Conservation (phyloP, 495 filamentous ascomycete species). For the Umbilicaria muhlenbergii region DNA sequence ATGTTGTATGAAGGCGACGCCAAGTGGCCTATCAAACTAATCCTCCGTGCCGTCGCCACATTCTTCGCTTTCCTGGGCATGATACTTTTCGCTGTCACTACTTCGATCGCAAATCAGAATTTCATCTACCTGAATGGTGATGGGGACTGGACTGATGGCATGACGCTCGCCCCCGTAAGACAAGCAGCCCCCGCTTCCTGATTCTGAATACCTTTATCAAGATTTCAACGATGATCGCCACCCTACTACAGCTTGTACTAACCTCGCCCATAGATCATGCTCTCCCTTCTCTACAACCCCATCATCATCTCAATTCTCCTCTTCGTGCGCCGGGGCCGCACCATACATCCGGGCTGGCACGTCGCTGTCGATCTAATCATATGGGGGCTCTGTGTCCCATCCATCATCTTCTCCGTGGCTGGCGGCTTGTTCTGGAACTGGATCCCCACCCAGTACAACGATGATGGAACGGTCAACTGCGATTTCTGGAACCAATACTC, state of each 20-base stretch:
- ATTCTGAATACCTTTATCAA: background rate
- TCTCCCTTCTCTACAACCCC: constrained; percentile 13
- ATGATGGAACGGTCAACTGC: constrained; percentile 6
- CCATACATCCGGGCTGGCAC: constrained; percentile 11
- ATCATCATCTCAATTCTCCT: constrained; percentile 8
- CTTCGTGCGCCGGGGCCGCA: constrained; percentile 5
- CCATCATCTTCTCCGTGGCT: constrained; percentile 12
- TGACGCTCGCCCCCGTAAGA: constrained; percentile 13
- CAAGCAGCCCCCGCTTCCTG: background rate
- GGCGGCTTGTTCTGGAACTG: constrained; percentile 15
- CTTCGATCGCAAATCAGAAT: constrained; percentile 3
- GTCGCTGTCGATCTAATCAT: constrained; percentile 11
- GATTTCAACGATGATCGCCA: background rate
- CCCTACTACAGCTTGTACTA: too few species aligned
- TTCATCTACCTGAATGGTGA: constrained; percentile 1
- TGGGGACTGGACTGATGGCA: constrained; percentile 13
- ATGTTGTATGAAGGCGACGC: constrained; percentile 7
- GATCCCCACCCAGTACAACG: constrained; percentile 8
- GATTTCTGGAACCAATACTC: constrained; percentile 8
- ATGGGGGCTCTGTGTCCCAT: constrained; percentile 12
- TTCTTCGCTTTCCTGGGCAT: constrained; percentile 13
- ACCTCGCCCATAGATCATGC: constrained; percentile 6
- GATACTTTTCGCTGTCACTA: constrained; percentile 11
- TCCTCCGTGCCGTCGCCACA: constrained; percentile 8
- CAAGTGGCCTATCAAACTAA: constrained; percentile 10